Conservation (phyloP, 805 yeast genomes). For the Sugiyamaella valdiviana region DNA sequence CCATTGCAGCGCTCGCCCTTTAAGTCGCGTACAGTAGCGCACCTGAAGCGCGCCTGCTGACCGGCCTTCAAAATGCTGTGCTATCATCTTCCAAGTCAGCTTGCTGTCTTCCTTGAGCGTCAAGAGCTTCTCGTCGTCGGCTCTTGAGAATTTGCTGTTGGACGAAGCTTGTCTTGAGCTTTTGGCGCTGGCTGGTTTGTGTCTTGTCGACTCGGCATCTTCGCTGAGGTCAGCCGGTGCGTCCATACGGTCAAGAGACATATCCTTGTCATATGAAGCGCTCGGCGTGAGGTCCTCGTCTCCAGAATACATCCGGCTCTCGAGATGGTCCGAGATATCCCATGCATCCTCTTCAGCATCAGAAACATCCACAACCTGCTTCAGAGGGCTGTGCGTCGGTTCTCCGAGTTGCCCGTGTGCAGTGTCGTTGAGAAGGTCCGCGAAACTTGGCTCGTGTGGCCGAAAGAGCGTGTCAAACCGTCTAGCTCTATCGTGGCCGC, state of each 20-base stretch:
- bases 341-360: not conserved
- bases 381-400: not conserved
- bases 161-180: slow-evolving; percentile 6
- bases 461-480: not conserved
- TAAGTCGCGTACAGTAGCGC: slow-evolving; percentile 27
- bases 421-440: not conserved
- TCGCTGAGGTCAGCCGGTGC: no score
- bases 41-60: slow-evolving; percentile 83
- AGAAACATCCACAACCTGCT: not conserved
- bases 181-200: no score
- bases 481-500: not conserved
- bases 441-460: not conserved
- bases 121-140: slow-evolving; percentile 26
- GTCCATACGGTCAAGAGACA: not conserved
- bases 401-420: not conserved
- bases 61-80: slow-evolving; percentile 63
- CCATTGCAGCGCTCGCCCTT: slow-evolving; percentile 18
- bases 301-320: not conserved
- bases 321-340: not conserved
- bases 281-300: not conserved
- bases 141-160: slow-evolving; percentile 25
- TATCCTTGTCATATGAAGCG: not conserved
- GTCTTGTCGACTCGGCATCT: slow-evolving; percentile 5
- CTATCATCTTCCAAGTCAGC: slow-evolving; percentile 77
- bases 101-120: slow-evolving; percentile 62